Evolutionary conservation across 257 asterid species (phyloP), one percentile per base, ranked within the genome.

Genomic region (Anisodus acutangulus): DNA sequence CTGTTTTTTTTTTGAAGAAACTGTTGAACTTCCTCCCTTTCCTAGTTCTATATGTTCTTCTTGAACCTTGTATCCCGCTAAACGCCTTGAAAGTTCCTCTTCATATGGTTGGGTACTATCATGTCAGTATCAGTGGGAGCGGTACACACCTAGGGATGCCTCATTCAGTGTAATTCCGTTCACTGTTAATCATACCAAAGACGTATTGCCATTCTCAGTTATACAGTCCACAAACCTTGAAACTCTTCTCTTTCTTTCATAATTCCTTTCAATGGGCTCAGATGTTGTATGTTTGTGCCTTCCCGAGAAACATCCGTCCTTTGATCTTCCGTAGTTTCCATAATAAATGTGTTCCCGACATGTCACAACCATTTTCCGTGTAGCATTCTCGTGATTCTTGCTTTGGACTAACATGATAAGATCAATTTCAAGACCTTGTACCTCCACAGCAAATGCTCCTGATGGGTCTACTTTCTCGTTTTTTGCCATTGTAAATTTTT

Each of bases 1-100:
- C 26, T 68, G 64, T 15, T 17, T 39, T 69, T 39, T 39, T 16
- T 69, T 67, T 17, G 78, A 43, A 69, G 43, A 8, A 70, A n/a
- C 54, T 4, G 10, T 69, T 69, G 54, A 70, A 70, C 15, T 70
- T 70, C 79, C 54, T 70, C 79, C 37, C 16, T 9, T 70, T 19
- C 57, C 37, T 70, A 43, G 17, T 9, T 37, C 37, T 43, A 58
- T 17, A 43, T 70, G 55, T n/a, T 43, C 57, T 31, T 43, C 35
- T 70, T 43, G 79, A 70, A 70, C 79, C 79, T 70, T 43, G 79
- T 70, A 70, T 43, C 53, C 79, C 17, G 8, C 79, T 9, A 70
- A 70, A 70, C 5, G 9, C 37, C 53, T 39, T 39, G 79, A 17
- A 17, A 70, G 57, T 70, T 41, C 8, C 26, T 17, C 57, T 37